Base-by-base conservation (phyloP, 2,329 filamentous ascomycete species). In the Pyrenochaeta sp. region DNA sequence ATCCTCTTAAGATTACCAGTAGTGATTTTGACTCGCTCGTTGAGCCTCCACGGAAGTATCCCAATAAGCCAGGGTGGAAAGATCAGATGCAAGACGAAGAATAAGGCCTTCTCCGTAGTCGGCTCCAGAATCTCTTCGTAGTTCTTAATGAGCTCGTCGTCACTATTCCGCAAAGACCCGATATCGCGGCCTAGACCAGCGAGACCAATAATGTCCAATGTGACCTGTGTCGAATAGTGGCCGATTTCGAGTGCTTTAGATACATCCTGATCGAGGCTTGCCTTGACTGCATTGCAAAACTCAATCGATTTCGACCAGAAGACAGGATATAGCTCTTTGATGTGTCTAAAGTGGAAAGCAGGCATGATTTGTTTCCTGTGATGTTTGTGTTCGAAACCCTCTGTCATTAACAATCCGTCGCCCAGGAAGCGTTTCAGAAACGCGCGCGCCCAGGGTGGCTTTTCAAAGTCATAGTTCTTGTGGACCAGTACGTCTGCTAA, bases 241-340 rank as follows among this genome's bases (percentile, higher is more conserved):
- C 79, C 78, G 47, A 82, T 72, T 55, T 81, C 79, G 0, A 81
- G 59, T 8, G 78, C 71, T 25, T 75, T 67, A 24, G 69, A 66
- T 7, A 77, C 72, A 24, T 83, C 72, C 62, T 76, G 71, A 66
- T 79, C 55, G n/a, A 87, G 73, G 27, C 83, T 77, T 8, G 78
- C 74, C 1, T 82, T 84, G 75, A 96, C 88, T 49, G 84, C 84
- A 22, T 85, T 77, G 5, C 88, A 87, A 67, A 89, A 85, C 72
- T 94, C 89, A 7, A 84, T 77, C 0, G 89, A 85, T 78, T 96
- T 96, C 22, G 79, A 69, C 92, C 92, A 97, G 77, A 97, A 96
- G 5, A 90, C 80, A 0, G 92, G 90, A 68, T 96, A 95, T 13
- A 97, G 80, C 58, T 94, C 86, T 73, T 95, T 96, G 74, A 96